phyloP scores from a whole-genome alignment of 352 stramenopile species.

The Phytopythium oedochilum region DNA sequence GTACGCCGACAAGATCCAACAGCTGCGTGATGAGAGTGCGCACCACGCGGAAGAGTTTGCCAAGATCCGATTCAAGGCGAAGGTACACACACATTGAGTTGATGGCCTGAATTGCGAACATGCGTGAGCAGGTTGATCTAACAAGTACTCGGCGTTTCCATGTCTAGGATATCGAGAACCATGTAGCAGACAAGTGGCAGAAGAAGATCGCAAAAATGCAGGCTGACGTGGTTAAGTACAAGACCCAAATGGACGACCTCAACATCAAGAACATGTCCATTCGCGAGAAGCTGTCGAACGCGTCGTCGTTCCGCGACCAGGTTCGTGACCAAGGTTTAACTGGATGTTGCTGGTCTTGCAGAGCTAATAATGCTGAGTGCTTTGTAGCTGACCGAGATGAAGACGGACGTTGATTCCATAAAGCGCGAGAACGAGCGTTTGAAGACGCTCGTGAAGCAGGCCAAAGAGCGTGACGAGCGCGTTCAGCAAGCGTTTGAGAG shows the following conservation, averaged over 20 bases:
- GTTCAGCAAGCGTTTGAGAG: constrained; percentile 21
- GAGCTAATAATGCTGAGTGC: not conserved
- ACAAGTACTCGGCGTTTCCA: not conserved
- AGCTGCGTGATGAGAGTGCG: constrained; percentile 60
- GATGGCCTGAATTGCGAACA: not conserved
- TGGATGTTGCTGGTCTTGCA: not conserved
- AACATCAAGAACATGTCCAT: constrained; percentile 75
- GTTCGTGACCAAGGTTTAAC: constrained; percentile 16
- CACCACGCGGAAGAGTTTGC: constrained; percentile 45
- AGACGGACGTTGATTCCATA: constrained; percentile 38
- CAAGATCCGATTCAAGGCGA: constrained; percentile 50
- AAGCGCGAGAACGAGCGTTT: constrained; percentile 46
- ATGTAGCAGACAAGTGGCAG: constrained; percentile 76
- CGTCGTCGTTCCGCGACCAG: constrained; percentile 64
- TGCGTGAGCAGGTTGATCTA: too few relatives aligned
- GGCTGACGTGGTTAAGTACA: constrained; percentile 55
- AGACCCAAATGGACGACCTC: constrained; percentile 70
- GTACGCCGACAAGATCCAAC: constrained; percentile 49
- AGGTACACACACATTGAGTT: constrained; percentile 18
- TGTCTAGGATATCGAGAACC: constrained; percentile 46
- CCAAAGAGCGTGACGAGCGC: constrained; percentile 25
- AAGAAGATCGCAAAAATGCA: constrained; percentile 68
- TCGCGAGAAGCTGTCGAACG: constrained; percentile 60
- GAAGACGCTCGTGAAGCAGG: constrained; percentile 40
- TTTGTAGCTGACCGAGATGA: constrained; percentile 53